Conservation (phyloP, 2,329 filamentous ascomycete genomes). For the Calonectria hongkongensis region DNA sequence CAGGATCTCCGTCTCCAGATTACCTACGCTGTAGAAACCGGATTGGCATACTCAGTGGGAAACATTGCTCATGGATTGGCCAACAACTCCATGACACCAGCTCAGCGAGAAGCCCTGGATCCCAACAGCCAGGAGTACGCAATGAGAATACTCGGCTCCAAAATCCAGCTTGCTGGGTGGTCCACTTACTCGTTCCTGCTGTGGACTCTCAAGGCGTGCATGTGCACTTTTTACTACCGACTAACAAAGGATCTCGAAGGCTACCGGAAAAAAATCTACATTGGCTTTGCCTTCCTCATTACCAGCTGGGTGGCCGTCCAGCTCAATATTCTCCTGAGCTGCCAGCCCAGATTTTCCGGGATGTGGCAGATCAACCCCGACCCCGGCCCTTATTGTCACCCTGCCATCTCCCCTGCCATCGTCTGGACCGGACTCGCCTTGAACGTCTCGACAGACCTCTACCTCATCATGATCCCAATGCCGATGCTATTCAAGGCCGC, state of each 20-base stretch:
- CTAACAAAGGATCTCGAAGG: conserved; percentile 67
- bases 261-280: conserved; percentile 66
- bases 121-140: conserved; percentile 67
- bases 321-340: conserved; percentile 70
- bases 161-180: conserved; percentile 75
- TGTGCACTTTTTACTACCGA: conserved; percentile 74
- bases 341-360: conserved; percentile 68
- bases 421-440: conserved; percentile 71
- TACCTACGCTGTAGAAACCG: conserved; percentile 71
- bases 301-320: conserved; percentile 70
- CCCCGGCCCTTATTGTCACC: conserved; percentile 70
- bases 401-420: conserved; percentile 69
- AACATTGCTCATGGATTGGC: conserved; percentile 70
- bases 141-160: conserved; percentile 71
- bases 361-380: conserved; percentile 77
- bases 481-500: conserved; percentile 68
- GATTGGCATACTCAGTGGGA: conserved; percentile 70
- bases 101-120: conserved; percentile 66
- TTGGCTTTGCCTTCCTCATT: conserved; percentile 70
- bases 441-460: conserved; percentile 75
- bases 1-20: conserved; percentile 59
- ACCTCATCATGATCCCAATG: conserved; percentile 74
- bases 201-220: conserved; percentile 74
- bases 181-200: conserved; percentile 71
- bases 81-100: conserved; percentile 74